Percentiles rank a stretch among this genome's conserved stretches.
Conservation (phyloP, 768 basidiomycete species). For the Asterophora parasitica region DNA sequence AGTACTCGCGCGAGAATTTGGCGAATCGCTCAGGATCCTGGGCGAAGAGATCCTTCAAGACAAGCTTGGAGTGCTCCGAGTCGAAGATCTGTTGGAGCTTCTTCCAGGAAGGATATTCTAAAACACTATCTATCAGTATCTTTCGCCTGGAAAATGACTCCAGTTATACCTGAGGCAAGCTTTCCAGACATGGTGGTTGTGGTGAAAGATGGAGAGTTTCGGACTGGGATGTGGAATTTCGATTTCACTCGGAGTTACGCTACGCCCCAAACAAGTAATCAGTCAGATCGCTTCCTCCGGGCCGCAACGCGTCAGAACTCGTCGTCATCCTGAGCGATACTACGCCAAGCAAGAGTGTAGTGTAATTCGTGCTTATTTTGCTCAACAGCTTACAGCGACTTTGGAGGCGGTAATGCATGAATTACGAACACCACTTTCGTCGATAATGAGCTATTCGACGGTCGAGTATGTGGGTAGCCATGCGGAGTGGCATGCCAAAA, state of each 20-base stretch:
- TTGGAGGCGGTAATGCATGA: too few relatives aligned
- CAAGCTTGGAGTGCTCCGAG: constrained; percentile 61
- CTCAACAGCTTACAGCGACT: too few relatives aligned
- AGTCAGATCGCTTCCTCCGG: too few relatives aligned
- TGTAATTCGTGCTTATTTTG: too few relatives aligned
- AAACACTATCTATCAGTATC: constrained; percentile 1
- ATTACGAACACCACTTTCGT: too few relatives aligned
- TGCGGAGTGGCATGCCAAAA: too few relatives aligned
- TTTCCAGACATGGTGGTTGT: constrained; percentile 51
- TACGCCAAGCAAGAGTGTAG: too few relatives aligned
- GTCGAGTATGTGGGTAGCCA: too few relatives aligned
- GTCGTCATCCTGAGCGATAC: too few relatives aligned
- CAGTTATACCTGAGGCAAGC: constrained; percentile 49
- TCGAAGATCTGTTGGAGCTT: constrained; percentile 85
- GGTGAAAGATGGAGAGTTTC: constrained; percentile 2
- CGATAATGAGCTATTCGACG: too few relatives aligned
- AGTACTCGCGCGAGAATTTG: constrained; percentile 78
- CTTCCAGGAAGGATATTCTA: constrained; percentile 89
- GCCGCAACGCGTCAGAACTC: too few relatives aligned
- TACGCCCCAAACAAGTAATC: too few relatives aligned
- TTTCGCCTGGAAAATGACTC: background rate
- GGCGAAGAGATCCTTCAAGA: constrained; percentile 90
- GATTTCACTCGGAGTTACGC: background rate
- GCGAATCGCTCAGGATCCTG: constrained; percentile 83
- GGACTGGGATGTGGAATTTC: constrained; percentile 2